A percentile compares a stretch with the other conserved stretches of the same genome.
phyloP scores from a whole-genome alignment of 2,329 filamentous ascomycete species.

The Paramyrothecium roridum region DNA sequence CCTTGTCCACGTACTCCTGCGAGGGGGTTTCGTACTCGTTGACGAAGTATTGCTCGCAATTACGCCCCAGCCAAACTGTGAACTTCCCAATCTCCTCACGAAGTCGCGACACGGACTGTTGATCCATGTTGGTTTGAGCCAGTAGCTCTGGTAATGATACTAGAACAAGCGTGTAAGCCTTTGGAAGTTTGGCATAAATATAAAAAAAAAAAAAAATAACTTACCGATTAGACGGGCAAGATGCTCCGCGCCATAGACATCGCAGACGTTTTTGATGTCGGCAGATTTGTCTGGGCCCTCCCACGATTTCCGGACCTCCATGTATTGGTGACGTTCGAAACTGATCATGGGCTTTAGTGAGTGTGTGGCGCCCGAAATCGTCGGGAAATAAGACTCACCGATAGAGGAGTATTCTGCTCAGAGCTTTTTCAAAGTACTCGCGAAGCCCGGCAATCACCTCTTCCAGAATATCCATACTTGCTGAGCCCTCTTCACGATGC shows the following conservation, averaged over 20 bases:
- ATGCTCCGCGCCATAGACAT: constrained; percentile 92
- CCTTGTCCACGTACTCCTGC: constrained; percentile 69
- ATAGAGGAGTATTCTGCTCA: constrained; percentile 88
- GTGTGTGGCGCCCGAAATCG: neutral
- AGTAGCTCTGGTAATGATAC: constrained; percentile 90
- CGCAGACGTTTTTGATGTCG: constrained; percentile 68
- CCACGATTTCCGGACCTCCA: constrained; percentile 71
- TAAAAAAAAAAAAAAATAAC: constrained; percentile 18
- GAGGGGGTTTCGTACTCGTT: constrained; percentile 71
- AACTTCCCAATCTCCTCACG: constrained; percentile 87
- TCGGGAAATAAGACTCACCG: constrained; percentile 38
- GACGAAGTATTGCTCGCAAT: constrained; percentile 74
- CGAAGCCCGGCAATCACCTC: constrained; percentile 83
- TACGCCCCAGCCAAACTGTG: constrained; percentile 77
- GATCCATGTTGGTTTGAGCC: constrained; percentile 97
- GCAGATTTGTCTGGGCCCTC: constrained; percentile 59
- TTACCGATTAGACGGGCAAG: constrained; percentile 83
- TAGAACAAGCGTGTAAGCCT: constrained; percentile 30
- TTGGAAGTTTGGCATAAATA: neutral
- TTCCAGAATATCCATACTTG: constrained; percentile 80
- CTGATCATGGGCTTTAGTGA: constrained; percentile 38
- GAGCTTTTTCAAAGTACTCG: constrained; percentile 89
- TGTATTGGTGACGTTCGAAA: constrained; percentile 88
- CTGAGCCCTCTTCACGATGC: constrained; percentile 61
- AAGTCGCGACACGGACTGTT: constrained; percentile 82